Evolutionary conservation across 2,329 filamentous ascomycete species (phyloP).

Genomic region (Endothia cerciana): DNA sequence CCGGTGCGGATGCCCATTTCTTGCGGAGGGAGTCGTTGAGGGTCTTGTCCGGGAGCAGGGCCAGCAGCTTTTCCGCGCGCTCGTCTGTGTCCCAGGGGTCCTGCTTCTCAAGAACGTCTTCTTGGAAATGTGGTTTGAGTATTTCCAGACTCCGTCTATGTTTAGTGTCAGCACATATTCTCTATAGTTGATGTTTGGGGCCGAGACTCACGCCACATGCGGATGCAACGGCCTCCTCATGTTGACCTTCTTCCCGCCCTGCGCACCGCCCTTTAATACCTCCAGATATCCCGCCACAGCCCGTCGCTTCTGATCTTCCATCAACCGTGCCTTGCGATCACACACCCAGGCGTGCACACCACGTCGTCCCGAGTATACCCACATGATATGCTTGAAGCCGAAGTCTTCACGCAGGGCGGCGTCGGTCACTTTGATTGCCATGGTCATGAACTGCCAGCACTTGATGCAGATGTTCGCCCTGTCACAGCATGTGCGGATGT

Average conservation of each 20-base stretch:
- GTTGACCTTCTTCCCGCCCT: constrained; percentile 87
- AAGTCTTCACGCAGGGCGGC: constrained; percentile 88
- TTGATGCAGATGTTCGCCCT: constrained; percentile 92
- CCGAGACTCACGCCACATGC: constrained; percentile 68
- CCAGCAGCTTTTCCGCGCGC: constrained; percentile 76
- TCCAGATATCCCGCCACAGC: constrained; percentile 90
- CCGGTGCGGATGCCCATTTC: constrained; percentile 88
- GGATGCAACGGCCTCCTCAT: constrained; percentile 84
- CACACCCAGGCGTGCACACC: constrained; percentile 99
- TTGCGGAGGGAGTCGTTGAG: constrained; percentile 79
- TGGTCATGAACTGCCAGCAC: constrained; percentile 97
- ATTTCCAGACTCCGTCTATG: constrained; percentile 79
- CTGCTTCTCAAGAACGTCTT: constrained; percentile 80
- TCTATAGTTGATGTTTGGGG: neutral
- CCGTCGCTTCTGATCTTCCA: constrained; percentile 84
- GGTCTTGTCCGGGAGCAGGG: constrained; percentile 79
- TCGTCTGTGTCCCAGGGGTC: constrained; percentile 79
- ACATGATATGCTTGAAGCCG: constrained; percentile 94
- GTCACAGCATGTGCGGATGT: constrained; percentile 91
- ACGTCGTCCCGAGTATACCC: constrained; percentile 97
- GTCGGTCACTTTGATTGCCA: constrained; percentile 95
- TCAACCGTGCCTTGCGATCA: constrained; percentile 79
- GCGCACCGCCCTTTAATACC: constrained; percentile 82
- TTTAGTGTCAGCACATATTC: constrained; percentile 28
- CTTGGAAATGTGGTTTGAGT: constrained; percentile 81